A percentile compares a stretch with the other conserved stretches of the same genome.
phyloP scores from a whole-genome alignment of 1,284 basidiomycete species.

The Gomphus bonarii region DNA sequence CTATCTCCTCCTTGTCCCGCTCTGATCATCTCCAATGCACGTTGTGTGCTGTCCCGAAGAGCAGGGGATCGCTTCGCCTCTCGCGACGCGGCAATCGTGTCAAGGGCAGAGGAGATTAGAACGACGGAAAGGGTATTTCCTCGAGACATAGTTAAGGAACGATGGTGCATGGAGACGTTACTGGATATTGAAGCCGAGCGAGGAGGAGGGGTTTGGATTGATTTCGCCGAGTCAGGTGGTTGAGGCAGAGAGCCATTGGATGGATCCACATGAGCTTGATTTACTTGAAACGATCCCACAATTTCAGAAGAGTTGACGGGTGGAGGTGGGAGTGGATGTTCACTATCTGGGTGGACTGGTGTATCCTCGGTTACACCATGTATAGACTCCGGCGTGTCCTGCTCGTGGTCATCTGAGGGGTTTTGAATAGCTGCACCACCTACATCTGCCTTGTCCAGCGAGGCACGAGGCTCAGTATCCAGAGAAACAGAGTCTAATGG shows the following conservation, averaged over 20 bases:
- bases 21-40: slow-evolving; percentile 77
- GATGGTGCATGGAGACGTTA: slow-evolving; percentile 26
- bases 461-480: background rate
- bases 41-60: slow-evolving; percentile 75
- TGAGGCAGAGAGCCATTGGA: background rate
- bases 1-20: slow-evolving; percentile 56
- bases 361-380: background rate
- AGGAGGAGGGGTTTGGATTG: slow-evolving; percentile 4
- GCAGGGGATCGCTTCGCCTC: slow-evolving; percentile 80
- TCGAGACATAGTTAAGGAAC: slow-evolving; percentile 62
- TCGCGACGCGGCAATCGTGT: slow-evolving; percentile 78
- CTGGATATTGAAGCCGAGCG: slow-evolving; percentile 11
- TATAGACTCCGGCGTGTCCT: background rate
- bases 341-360: background rate
- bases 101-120: slow-evolving; percentile 78
- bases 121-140: slow-evolving; percentile 68
- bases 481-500: background rate
- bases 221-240: slow-evolving; percentile 2
- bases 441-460: background rate
- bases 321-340: background rate
- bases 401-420: background rate
- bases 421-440: background rate
- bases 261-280: background rate
- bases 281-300: background rate
- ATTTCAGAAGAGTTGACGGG: background rate